These are phyloP conservation scores for Psilocybe azurescens DNA, from an alignment of 768 basidiomycete species.

Conservation along the genomic window DNA sequence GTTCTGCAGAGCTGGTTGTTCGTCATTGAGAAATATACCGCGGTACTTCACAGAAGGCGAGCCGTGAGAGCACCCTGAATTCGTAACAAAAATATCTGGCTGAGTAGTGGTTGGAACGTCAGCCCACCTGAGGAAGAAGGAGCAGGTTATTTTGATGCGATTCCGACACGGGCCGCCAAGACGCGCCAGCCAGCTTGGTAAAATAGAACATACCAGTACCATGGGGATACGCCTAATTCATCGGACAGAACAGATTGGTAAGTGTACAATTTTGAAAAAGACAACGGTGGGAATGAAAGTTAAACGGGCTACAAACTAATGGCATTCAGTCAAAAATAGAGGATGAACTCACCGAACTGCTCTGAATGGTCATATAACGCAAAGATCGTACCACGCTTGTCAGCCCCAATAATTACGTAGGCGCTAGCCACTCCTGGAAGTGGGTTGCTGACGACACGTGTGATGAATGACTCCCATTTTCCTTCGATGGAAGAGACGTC, in stretches of 20 bases:
- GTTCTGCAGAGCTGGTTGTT: constrained; percentile 71
- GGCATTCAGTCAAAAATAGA: not conserved
- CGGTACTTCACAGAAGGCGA: constrained; percentile 72
- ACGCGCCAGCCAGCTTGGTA: not conserved
- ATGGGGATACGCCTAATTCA: constrained; percentile 62
- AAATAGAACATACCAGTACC: constrained; percentile 56
- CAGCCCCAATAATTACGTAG: constrained; percentile 71
- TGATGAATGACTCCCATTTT: constrained; percentile 69
- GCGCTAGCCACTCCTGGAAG: constrained; percentile 62
- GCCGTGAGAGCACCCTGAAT: constrained; percentile 58
- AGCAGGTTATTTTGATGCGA: constrained; percentile 6
- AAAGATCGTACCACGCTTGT: constrained; percentile 73
- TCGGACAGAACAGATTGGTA: not conserved
- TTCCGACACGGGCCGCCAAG: not conserved
- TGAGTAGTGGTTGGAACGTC: constrained; percentile 68
- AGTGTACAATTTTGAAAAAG: not conserved
- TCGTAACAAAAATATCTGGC: constrained; percentile 49
- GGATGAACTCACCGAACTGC: constrained; percentile 55
- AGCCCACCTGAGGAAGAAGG: constrained; percentile 62
- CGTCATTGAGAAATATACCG: constrained; percentile 78
- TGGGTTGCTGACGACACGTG: constrained; percentile 57
- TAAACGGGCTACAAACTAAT: not conserved
- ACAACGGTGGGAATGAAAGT: not conserved
- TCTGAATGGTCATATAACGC: constrained; percentile 72
- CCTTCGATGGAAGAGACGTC: constrained; percentile 64